Evolutionary conservation across 1,284 basidiomycete genomes (phyloP), one percentile per base, ranked within the genome.

Genomic region (Austroboletus olivaceoglutinosus): DNA sequence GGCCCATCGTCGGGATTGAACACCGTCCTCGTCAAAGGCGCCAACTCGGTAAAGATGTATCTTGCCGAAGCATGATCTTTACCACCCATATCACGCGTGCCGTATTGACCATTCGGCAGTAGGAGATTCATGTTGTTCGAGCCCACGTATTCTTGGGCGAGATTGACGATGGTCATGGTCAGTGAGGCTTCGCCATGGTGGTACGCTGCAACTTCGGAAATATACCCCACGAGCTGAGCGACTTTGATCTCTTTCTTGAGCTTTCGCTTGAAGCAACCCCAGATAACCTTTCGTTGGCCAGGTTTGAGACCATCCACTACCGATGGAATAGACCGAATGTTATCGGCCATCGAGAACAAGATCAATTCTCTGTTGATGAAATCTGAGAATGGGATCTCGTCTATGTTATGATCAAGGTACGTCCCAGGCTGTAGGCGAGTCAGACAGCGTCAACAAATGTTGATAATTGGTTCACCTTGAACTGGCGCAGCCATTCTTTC

Each of bases 321-420:
- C 1, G 91, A 93, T 18, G 97, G 92, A 60, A 99, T 95, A 18
- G 96, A 95, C 62, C 93, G 92, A 61, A 98, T 82, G 62, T 97
- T 97, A 69, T 99, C 97, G 5, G 97, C 97, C 93, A 99, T 98
- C 3, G 96, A 99, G 81, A 99, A 99, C 25, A 98, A 80, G 57
- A 99, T 98, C 42, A 99, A 77, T 69, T 99, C 97, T 72, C 87
- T 93, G 78, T 99, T 98, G 75, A 99, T 95, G 68, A 99, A 99
- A 65, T 99, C 95, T 2, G 86, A 81, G 65, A 89, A 90, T 0
- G 92, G 85, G 51, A 99, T 90, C 63, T 92, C 85, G 47, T 89
- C 82, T 43, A 91, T 81, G 56, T 87, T 85, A 71, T 99, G 96
- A 69, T 99, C 87, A 27, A 99, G 78, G 71, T 80, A 98, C 1